A percentile compares a stretch with the other conserved stretches of the same genome.
phyloP scores from a whole-genome alignment of 78 protist genomes.

The Acrasis kona region DNA sequence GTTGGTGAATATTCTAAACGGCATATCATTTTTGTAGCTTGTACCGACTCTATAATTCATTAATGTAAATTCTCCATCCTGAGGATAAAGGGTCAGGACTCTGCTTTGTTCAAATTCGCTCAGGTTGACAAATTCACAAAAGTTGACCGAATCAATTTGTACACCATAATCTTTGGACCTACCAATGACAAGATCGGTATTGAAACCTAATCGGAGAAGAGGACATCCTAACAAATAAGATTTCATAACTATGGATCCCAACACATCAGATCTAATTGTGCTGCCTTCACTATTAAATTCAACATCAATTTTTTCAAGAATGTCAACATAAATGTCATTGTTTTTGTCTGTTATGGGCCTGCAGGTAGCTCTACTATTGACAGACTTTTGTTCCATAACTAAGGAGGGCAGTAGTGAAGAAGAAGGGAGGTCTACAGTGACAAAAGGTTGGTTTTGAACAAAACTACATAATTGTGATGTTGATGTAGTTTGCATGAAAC shows the following conservation, averaged over 20 bases:
- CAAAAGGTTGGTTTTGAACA: neutral
- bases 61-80: constrained; percentile 33
- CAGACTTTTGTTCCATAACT: neutral
- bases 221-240: constrained; percentile 63
- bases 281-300: constrained; percentile 29
- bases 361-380: neutral
- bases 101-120: constrained; percentile 15
- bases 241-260: constrained; percentile 76
- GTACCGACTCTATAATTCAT: constrained; percentile 40
- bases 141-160: constrained; percentile 47
- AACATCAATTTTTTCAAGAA: constrained; percentile 61
- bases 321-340: constrained; percentile 67
- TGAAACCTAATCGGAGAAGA: constrained; percentile 53
- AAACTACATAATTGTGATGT: neutral
- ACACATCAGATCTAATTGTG: constrained; percentile 42
- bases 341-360: neutral
- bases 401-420: neutral
- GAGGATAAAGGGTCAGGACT: constrained; percentile 27
- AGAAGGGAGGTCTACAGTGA: neutral
- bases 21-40: neutral
- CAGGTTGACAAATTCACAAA: constrained; percentile 37
- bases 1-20: constrained; percentile 30
- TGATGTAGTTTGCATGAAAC: constrained; percentile 58
- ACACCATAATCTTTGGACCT: neutral
- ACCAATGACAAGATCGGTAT: constrained; percentile 50